Evolutionary conservation across 1,284 basidiomycete genomes (phyloP).

Genomic region (Amylostereum chailletii): DNA sequence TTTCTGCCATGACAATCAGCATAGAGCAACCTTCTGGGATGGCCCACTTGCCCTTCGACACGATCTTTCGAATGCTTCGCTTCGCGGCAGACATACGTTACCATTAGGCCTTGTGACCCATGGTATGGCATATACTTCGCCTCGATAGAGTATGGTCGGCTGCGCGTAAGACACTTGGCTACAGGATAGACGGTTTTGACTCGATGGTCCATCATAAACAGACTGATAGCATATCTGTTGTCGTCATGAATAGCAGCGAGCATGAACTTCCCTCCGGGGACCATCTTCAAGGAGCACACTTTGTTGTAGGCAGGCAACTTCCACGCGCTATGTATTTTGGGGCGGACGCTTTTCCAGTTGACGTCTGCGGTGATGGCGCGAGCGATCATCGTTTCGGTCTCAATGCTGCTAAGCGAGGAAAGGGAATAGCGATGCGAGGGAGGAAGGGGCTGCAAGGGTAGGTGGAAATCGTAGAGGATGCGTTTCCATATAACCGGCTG

Average conservation of each 20-base stretch:
- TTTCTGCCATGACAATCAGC: conserved; percentile 26
- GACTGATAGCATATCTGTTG: conserved; percentile 38
- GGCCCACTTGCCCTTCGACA: conserved; percentile 29
- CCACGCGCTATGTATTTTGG: conserved; percentile 20
- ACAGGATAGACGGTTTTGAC: conserved; percentile 36
- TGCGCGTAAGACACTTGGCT: conserved; percentile 36
- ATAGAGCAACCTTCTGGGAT: conserved; percentile 16
- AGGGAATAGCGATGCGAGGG: conserved; percentile 43
- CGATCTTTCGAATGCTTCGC: conserved; percentile 16
- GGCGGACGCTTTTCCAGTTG: conserved; percentile 40
- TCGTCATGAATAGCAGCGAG: conserved; percentile 48
- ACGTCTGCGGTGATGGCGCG: conserved; percentile 53
- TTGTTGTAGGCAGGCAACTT: conserved; percentile 16
- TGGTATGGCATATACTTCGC: conserved; percentile 53
- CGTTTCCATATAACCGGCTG: conserved; percentile 64
- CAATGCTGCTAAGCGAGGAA: conserved; percentile 36
- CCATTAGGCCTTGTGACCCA: conserved; percentile 43
- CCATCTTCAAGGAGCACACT: conserved; percentile 44
- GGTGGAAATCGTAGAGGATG: conserved; percentile 39
- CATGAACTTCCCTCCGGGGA: conserved; percentile 66
- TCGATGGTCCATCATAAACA: conserved; percentile 53
- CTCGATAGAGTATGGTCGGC: conserved; percentile 44
- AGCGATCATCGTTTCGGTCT: conserved; percentile 54
- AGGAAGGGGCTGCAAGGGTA: conserved; percentile 53
- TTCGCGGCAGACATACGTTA: conserved; percentile 41